phyloP scores from a whole-genome alignment of 208 protist genomes.

The Trypanosoma brucei region DNA sequence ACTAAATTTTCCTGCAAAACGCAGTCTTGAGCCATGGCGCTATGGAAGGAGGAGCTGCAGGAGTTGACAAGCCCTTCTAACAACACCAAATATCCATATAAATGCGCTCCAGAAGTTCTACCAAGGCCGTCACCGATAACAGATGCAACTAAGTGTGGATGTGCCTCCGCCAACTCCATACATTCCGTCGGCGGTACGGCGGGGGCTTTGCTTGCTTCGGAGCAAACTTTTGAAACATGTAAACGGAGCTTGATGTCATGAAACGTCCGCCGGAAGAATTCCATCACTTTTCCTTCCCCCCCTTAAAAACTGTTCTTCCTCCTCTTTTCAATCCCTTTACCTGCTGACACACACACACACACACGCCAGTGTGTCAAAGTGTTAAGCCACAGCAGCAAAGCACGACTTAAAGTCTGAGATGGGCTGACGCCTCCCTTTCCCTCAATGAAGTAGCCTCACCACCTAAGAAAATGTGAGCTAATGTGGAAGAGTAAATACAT shows the following conservation, averaged over 20 bases:
- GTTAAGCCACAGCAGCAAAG: too few species aligned
- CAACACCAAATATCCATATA: constrained; percentile 50
- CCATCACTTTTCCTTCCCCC: constrained; percentile 28
- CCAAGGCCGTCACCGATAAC: constrained; percentile 36
- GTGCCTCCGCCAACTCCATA: constrained; percentile 43
- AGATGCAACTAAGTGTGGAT: constrained; percentile 50
- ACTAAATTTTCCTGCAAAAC: constrained; percentile 64
- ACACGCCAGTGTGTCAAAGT: too few species aligned
- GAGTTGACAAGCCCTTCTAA: constrained; percentile 72
- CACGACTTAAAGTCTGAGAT: too few species aligned
- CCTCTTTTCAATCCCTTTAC: too few species aligned
- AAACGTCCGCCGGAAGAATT: constrained; percentile 49
- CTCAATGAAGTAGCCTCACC: too few species aligned
- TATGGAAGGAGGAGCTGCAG: constrained; percentile 76
- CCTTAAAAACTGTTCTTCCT: not conserved
- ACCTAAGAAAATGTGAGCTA: too few species aligned
- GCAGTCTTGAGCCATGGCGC: constrained; percentile 46
- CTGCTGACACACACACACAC: too few species aligned
- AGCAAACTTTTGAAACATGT: constrained; percentile 32
- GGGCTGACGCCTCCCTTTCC: too few species aligned
- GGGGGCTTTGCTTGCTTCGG: not conserved
- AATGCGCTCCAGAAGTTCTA: constrained; percentile 23
- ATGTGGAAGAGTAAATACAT: too few species aligned
- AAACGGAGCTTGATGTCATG: constrained; percentile 53
- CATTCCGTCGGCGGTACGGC: constrained; percentile 29